These are phyloP conservation scores for Dipteronia sinensis DNA, from an alignment of 345 rosid genomes.

Conservation along the genomic window DNA sequence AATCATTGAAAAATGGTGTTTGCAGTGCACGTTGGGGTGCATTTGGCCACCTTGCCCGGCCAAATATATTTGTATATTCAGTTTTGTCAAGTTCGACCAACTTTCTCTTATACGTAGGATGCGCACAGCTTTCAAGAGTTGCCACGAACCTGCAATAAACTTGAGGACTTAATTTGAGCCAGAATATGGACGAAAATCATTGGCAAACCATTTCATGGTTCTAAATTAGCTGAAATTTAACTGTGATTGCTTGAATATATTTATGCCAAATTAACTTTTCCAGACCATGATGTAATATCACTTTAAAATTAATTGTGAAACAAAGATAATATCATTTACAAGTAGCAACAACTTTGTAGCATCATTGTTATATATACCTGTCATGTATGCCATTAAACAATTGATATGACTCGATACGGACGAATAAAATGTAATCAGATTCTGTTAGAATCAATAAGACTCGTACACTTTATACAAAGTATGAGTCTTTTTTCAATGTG, in stretches of 20 bases:
- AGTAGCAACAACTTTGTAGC: background rate
- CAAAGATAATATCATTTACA: background rate
- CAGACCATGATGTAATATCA: background rate
- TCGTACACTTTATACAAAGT: background rate
- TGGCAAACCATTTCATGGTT: background rate
- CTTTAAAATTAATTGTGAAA: background rate
- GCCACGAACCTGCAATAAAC: constrained; percentile 66
- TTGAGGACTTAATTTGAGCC: constrained; percentile 3
- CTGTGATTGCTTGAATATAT: background rate
- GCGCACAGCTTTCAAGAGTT: constrained; percentile 82
- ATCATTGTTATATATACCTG: background rate
- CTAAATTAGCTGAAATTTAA: too few relatives aligned
- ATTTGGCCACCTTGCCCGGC: constrained; percentile 85
- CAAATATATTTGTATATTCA: constrained; percentile 70
- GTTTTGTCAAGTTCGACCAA: constrained; percentile 67
- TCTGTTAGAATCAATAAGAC: background rate
- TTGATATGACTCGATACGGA: background rate
- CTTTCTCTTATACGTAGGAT: constrained; percentile 74
- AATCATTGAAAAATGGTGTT: constrained; percentile 67
- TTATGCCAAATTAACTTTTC: background rate
- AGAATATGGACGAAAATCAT: background rate
- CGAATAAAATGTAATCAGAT: background rate
- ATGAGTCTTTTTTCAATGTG: background rate
- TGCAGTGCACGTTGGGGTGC: constrained; percentile 77
- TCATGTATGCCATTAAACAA: background rate